These are phyloP conservation scores for Termitomyces sp. DNA, from an alignment of 768 basidiomycete genomes.

Conservation along the genomic window DNA sequence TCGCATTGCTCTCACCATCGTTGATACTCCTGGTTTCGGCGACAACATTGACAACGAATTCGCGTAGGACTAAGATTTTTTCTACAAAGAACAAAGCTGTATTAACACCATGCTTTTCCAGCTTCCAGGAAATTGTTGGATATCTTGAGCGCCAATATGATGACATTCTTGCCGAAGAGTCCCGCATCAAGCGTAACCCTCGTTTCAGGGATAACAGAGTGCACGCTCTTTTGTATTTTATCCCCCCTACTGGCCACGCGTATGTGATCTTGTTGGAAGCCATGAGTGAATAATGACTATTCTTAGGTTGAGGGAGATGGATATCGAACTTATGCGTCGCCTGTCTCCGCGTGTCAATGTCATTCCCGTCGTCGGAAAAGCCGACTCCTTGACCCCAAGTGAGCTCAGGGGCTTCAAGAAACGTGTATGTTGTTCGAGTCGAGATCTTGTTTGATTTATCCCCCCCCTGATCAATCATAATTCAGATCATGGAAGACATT, in stretches of 20 bases:
- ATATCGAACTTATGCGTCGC: constrained; percentile 98
- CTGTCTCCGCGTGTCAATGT: constrained; percentile 98
- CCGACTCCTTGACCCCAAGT: constrained; percentile 89
- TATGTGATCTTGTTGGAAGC: constrained; percentile 37
- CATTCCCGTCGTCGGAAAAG: constrained; percentile 96
- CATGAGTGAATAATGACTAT: constrained; percentile 2
- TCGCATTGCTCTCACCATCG: constrained; percentile 95
- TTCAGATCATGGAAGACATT: constrained; percentile 98
- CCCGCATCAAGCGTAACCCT: constrained; percentile 98
- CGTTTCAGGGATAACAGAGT: constrained; percentile 98
- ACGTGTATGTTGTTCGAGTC: constrained; percentile 54
- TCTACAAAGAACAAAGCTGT: constrained; percentile 5
- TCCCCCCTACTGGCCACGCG: constrained; percentile 97
- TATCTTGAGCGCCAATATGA: constrained; percentile 99
- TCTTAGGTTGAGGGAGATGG: constrained; percentile 90
- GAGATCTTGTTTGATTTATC: background rate
- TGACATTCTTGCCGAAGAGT: constrained; percentile 97
- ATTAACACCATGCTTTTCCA: constrained; percentile 25
- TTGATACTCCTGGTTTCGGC: constrained; percentile 98
- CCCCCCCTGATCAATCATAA: constrained; percentile 1
- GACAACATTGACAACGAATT: constrained; percentile 99
- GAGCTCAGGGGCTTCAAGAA: constrained; percentile 97
- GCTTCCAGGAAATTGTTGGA: constrained; percentile 96
- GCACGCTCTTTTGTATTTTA: constrained; percentile 96
- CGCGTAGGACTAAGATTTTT: constrained; percentile 57